These are phyloP conservation scores for Fraxinus ornus DNA, from an alignment of 305 asterid species.

Conservation along the genomic window DNA sequence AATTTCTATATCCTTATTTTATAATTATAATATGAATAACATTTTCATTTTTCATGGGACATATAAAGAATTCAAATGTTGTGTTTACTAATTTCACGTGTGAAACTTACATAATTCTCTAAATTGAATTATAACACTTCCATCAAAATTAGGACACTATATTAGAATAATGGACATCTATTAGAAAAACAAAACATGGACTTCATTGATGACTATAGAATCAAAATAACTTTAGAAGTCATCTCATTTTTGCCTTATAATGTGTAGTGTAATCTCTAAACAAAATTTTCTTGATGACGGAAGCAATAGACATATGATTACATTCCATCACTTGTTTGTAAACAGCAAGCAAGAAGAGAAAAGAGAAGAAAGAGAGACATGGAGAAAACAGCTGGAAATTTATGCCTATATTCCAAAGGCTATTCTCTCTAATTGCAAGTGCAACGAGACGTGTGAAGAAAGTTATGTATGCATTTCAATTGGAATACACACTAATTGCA, in stretches of 20 bases:
- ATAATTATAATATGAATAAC: background rate
- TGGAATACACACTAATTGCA: too few relatives aligned
- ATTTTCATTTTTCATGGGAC: background rate
- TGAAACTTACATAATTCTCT: background rate
- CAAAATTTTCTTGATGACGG: background rate
- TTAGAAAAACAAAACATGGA: too few relatives aligned
- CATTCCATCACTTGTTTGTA: background rate
- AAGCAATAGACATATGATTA: background rate
- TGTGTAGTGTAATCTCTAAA: background rate
- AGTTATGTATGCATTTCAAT: too few relatives aligned
- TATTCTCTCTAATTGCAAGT: too few relatives aligned
- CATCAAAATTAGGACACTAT: background rate
- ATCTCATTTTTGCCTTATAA: background rate
- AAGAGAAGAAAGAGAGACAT: background rate
- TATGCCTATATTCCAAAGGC: too few relatives aligned
- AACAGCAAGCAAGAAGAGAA: background rate
- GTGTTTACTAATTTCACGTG: background rate
- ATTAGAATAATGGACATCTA: background rate
- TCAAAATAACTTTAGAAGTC: background rate
- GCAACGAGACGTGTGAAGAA: too few relatives aligned
- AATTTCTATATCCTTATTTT: background rate
- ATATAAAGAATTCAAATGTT: background rate
- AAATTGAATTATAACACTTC: background rate
- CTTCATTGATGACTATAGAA: background rate
- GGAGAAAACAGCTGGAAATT: background rate